Evolutionary conservation across 169 alveolate species (phyloP).

Genomic region (Plasmodium billcollinsi): DNA sequence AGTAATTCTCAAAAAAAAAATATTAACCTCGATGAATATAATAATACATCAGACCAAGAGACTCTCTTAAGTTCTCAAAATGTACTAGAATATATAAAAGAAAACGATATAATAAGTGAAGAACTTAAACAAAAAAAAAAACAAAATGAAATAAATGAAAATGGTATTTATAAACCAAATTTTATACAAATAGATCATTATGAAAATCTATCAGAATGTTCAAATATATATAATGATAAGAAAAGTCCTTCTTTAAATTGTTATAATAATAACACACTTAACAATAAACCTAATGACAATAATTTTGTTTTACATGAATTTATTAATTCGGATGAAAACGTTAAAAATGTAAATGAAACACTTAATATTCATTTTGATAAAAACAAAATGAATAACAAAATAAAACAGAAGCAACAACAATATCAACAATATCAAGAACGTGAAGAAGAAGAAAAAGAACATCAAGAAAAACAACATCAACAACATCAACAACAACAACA

Average conservation of each 20-base stretch:
- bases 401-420: background rate
- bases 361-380: no score
- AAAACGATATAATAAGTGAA: background rate
- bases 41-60: no score
- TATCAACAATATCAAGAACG: background rate
- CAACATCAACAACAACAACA: no score
- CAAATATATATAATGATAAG: background rate
- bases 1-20: background rate
- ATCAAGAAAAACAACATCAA: no score
- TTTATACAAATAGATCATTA: no score
- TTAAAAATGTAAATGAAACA: no score
- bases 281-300: background rate
- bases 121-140: background rate
- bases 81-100: background rate
- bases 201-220: no score
- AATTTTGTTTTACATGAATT: no score
- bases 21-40: background rate
- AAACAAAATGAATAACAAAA: no score
- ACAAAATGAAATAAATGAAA: background rate
- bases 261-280: background rate
- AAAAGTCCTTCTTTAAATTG: background rate
- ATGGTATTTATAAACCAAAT: background rate
- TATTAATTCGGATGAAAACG: no score
- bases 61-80: background rate
- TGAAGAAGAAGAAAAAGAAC: no score